Evolutionary conservation across 345 rosid species (phyloP).

Genomic region (Psidium friedrichsthalianum): DNA sequence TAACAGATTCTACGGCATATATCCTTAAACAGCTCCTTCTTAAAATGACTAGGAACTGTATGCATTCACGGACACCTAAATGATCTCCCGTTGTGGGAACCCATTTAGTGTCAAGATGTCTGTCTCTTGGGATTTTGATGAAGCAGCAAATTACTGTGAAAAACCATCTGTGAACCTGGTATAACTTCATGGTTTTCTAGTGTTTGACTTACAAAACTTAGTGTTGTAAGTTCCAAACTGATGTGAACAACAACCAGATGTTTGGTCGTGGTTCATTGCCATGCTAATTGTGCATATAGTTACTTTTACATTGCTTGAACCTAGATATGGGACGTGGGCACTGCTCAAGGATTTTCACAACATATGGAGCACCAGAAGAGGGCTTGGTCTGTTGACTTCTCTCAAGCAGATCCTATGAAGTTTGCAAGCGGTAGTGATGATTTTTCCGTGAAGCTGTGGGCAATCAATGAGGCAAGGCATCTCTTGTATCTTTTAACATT

Average conservation of each 20-base stretch:
- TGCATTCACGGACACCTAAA: background rate
- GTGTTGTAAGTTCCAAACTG: background rate
- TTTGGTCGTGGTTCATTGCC: background rate
- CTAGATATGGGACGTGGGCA: constrained; percentile 85
- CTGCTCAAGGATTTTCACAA: constrained; percentile 61
- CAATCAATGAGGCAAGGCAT: constrained; percentile 52
- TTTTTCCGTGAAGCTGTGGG: constrained; percentile 81
- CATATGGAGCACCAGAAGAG: constrained; percentile 69
- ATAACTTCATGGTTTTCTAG: background rate
- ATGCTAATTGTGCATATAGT: background rate
- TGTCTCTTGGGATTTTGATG: background rate
- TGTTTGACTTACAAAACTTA: background rate
- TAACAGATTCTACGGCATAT: background rate
- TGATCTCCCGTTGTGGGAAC: background rate
- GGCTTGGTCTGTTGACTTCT: constrained; percentile 96
- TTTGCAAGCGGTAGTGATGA: constrained; percentile 95
- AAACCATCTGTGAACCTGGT: background rate
- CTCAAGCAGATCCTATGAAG: constrained; percentile 62
- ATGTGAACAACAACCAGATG: background rate
- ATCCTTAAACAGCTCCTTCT: background rate
- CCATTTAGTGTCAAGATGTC: background rate
- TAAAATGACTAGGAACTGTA: background rate
- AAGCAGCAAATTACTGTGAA: background rate
- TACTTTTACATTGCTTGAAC: background rate
- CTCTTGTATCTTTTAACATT: background rate